Percentiles rank a stretch among this genome's conserved stretches.
phyloP scores from a whole-genome alignment of 1,139 yeast genomes.

The Geotrichum armillariae region DNA sequence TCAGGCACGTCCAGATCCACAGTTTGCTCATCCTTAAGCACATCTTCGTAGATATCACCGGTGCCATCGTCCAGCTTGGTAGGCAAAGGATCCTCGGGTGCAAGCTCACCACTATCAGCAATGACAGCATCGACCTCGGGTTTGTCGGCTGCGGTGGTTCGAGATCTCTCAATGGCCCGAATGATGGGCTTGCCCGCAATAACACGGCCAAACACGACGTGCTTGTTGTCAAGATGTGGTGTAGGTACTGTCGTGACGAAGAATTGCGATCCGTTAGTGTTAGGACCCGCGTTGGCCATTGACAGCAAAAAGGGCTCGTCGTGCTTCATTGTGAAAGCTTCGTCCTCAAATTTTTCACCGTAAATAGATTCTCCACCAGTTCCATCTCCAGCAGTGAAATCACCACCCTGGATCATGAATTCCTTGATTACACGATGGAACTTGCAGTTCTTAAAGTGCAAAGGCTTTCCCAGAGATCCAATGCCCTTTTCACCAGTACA shows the following conservation, averaged over 20 bases:
- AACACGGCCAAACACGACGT: conserved; percentile 93
- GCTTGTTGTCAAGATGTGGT: conserved; percentile 88
- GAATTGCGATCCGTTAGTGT: conserved; percentile 94
- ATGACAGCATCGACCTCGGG: conserved; percentile 69
- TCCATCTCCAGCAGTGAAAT: conserved; percentile 85
- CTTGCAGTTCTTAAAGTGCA: conserved; percentile 71
- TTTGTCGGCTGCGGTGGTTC: conserved; percentile 54
- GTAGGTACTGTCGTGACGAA: conserved; percentile 83
- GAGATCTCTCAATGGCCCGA: conserved; percentile 69
- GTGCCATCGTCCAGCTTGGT: conserved; percentile 62
- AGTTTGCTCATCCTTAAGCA: conserved; percentile 68
- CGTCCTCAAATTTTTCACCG: conserved; percentile 95
- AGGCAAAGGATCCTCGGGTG: conserved; percentile 50
- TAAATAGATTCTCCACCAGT: conserved; percentile 95
- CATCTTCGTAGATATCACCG: conserved; percentile 82
- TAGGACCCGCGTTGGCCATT: conserved; percentile 96
- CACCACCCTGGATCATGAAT: conserved; percentile 64
- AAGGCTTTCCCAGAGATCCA: conserved; percentile 62
- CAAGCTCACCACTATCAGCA: conserved; percentile 76
- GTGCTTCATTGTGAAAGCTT: conserved; percentile 74
- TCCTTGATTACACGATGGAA: conserved; percentile 88
- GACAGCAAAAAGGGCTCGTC: conserved; percentile 84
- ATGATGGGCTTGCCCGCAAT: conserved; percentile 80
- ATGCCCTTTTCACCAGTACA: conserved; percentile 88
- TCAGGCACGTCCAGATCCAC: conserved; percentile 61